These are phyloP conservation scores for Acrodontium crateriforme DNA, from an alignment of 2,329 filamentous ascomycete species.

Conservation along the genomic window DNA sequence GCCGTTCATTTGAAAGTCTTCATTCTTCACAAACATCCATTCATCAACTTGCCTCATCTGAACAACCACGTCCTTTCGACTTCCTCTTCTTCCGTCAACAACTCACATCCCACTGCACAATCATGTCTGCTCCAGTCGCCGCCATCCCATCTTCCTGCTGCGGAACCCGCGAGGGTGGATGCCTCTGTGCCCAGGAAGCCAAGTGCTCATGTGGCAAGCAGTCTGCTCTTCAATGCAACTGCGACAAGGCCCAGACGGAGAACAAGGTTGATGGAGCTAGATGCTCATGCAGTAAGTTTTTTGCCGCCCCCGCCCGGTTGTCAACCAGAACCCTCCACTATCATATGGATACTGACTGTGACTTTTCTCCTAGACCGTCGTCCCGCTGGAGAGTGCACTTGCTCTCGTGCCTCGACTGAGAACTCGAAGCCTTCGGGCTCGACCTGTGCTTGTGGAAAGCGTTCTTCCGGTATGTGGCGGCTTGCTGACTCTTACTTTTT, in stretches of 20 bases:
- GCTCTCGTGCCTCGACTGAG: constrained; percentile 56
- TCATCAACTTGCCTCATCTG: too few species aligned
- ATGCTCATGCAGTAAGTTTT: constrained; percentile 61
- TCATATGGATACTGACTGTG: constrained; percentile 1
- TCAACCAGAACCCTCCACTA: constrained; percentile 4
- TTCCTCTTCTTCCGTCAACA: too few species aligned
- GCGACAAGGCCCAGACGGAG: constrained; percentile 61
- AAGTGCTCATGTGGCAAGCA: constrained; percentile 69
- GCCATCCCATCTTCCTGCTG: constrained; percentile 44
- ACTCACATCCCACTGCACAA: too few species aligned
- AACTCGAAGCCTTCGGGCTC: constrained; percentile 48
- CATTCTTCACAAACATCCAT: too few species aligned
- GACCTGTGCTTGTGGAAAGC: constrained; percentile 64
- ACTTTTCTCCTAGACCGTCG: constrained; percentile 41
- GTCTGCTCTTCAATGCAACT: constrained; percentile 73
- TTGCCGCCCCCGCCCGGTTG: background rate
- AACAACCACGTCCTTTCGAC: too few species aligned
- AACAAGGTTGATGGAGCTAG: constrained; percentile 59
- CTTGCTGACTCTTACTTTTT: constrained; percentile 1
- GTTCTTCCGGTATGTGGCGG: constrained; percentile 56
- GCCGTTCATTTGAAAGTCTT: too few species aligned
- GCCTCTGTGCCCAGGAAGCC: constrained; percentile 33
- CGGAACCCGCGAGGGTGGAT: constrained; percentile 38
- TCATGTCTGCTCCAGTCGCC: constrained; percentile 26
- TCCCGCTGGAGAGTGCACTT: constrained; percentile 68